Conservation (phyloP, 2,329 filamentous ascomycete genomes). For the Bipolaris cookei region DNA sequence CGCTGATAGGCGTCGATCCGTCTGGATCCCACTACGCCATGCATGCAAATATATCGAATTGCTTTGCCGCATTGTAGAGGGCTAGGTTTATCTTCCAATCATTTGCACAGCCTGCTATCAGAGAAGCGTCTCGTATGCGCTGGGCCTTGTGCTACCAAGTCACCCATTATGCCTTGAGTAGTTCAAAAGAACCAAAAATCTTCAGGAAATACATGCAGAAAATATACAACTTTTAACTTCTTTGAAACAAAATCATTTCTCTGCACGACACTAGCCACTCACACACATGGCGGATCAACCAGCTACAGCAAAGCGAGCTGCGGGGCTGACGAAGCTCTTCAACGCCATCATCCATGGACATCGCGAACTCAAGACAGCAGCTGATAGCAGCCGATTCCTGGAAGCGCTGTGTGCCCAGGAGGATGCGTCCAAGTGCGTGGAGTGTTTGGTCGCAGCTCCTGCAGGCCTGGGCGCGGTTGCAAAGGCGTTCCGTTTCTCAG, state of each 20-base stretch:
- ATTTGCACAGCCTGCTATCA: slow-evolving; percentile 27
- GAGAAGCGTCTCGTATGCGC: slow-evolving; percentile 9
- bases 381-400: slow-evolving; percentile 55
- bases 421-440: slow-evolving; percentile 52
- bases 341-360: slow-evolving; percentile 49
- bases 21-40: slow-evolving; percentile 18
- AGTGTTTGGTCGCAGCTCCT: slow-evolving; percentile 36
- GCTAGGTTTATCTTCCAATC: slow-evolving; percentile 31
- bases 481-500: slow-evolving; percentile 53
- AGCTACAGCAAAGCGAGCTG: slow-evolving; percentile 31
- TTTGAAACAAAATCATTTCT: neutral
- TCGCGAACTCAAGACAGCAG: slow-evolving; percentile 46
- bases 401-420: slow-evolving; percentile 56
- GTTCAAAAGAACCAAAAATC: slow-evolving; percentile 2
- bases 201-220: neutral
- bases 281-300: slow-evolving; percentile 27
- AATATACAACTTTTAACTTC: neutral
- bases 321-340: slow-evolving; percentile 51
- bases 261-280: neutral
- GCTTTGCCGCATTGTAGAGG: slow-evolving; percentile 20
- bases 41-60: slow-evolving; percentile 22
- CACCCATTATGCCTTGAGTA: neutral
- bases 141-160: slow-evolving; percentile 13
- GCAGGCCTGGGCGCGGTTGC: slow-evolving; percentile 46
- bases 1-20: slow-evolving; percentile 22